These are phyloP conservation scores for Petrea volubilis DNA, from an alignment of 257 asterid genomes.

Conservation along the genomic window DNA sequence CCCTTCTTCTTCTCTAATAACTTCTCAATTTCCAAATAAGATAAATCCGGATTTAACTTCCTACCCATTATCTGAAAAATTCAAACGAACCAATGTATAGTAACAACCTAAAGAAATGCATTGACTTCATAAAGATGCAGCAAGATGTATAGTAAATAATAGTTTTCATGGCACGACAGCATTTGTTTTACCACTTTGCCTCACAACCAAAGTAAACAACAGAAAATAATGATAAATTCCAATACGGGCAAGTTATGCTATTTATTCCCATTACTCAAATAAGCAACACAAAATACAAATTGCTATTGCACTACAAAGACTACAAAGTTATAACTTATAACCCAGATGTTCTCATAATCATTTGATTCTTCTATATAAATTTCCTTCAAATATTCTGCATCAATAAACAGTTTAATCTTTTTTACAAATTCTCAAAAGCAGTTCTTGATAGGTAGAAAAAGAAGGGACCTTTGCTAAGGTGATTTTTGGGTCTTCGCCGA, in stretches of 20 bases:
- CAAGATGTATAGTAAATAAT: no score
- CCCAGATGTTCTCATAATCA: background rate
- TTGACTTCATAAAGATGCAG: conserved; percentile 7
- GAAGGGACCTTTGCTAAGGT: conserved; percentile 81
- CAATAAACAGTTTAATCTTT: background rate
- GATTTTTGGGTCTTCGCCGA: conserved; percentile 96
- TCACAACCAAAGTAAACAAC: conserved; percentile 16
- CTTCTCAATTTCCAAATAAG: conserved; percentile 82
- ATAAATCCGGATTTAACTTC: conserved; percentile 72
- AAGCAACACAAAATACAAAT: background rate
- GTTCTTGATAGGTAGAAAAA: background rate
- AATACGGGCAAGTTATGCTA: background rate
- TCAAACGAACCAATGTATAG: conserved; percentile 23
- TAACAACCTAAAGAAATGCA: conserved; percentile 1
- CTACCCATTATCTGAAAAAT: conserved; percentile 72
- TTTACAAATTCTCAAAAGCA: background rate
- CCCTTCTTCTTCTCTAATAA: conserved; percentile 56
- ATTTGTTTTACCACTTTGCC: no score
- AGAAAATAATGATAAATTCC: background rate
- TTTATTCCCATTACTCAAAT: background rate
- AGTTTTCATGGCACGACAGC: no score
- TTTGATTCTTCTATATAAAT: background rate
- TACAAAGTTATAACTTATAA: background rate
- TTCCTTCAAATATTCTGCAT: background rate
- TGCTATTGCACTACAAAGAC: background rate